Conservation (phyloP, 1,284 basidiomycete species). For the Paramarasmius palmivorus region DNA sequence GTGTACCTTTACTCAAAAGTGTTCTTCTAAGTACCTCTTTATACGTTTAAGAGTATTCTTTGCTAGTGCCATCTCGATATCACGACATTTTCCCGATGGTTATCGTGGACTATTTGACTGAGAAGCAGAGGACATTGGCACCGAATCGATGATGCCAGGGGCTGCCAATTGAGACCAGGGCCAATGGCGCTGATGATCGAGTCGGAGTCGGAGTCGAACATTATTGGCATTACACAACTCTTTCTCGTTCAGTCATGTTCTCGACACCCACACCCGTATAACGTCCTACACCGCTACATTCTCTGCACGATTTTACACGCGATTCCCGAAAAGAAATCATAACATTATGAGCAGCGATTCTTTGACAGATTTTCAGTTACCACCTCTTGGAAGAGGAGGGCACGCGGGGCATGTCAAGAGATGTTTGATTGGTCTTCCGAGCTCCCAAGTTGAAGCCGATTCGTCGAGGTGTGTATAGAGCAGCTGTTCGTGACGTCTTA, state of each 20-base stretch:
- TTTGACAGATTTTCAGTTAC: constrained; percentile 24
- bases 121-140: too few species aligned
- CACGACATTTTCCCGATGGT: constrained; percentile 6
- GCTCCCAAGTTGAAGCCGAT: constrained; percentile 56
- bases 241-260: constrained; percentile 11
- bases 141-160: too few species aligned
- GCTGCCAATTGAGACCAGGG: too few species aligned
- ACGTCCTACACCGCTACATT: not conserved
- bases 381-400: constrained; percentile 38
- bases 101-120: too few species aligned
- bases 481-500: too few species aligned
- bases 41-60: constrained; percentile 21
- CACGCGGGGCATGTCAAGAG: constrained; percentile 57
- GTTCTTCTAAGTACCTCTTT: constrained; percentile 22
- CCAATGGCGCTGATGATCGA: constrained; percentile 24
- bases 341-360: not conserved
- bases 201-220: constrained; percentile 3
- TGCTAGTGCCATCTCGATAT: constrained; percentile 12
- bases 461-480: constrained; percentile 58
- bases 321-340: not conserved
- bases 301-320: not conserved
- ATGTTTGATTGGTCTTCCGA: constrained; percentile 57
- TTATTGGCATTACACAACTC: constrained; percentile 10
- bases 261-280: constrained; percentile 21
- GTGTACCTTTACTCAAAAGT: constrained; percentile 35